Base-by-base conservation (phyloP, 331 rosid species). In the Malus hybrid region DNA sequence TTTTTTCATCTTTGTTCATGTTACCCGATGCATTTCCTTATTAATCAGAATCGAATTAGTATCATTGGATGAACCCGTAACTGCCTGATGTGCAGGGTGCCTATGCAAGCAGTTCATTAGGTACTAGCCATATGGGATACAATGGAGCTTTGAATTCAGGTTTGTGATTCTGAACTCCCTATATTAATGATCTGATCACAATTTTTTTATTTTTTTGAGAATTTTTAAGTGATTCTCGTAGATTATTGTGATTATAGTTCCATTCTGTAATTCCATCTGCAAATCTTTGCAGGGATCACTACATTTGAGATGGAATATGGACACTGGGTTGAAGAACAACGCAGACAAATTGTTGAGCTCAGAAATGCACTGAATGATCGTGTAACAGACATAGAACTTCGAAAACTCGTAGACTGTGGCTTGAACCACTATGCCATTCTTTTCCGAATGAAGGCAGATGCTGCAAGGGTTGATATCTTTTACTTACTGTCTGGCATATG, bases 401-500 rank as follows among this genome's bases (percentile, higher is more conserved):
- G 71, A 34, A 81, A 75, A 58, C 86, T 84, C n/a, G 96, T 95
- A 20, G 90, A 89, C 74, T 78, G 78, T 82, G 74, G 77, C 68
- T 76, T 92, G 82, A 90, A 82, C 72, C 97, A 92, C 77, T 95
- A 90, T 82, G 69, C 86, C 61, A 85, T 74, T 70, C 93, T 92
- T 30, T 90, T 88, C 79, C 80, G 83, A 66, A 84, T 95, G 88
- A 92, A 92, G 79, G 91, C 89, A 56, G 89, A 88, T 20, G 98
- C 90, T 63, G 91, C 97, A 26, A 90, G 84, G 74, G 83, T 88
- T 53, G 99, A 95, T 85, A 88, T 89, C 52, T 93, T 95, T 42
- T 92, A 87, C 79, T 68, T 95, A 36, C 76, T 92, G 81, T 90
- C 98, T 13, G 98, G 99, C n/a, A 84, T 83, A 18, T 95, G 99